phyloP scores from a whole-genome alignment of 306 rosid genomes.

The Mimosa pudica region DNA sequence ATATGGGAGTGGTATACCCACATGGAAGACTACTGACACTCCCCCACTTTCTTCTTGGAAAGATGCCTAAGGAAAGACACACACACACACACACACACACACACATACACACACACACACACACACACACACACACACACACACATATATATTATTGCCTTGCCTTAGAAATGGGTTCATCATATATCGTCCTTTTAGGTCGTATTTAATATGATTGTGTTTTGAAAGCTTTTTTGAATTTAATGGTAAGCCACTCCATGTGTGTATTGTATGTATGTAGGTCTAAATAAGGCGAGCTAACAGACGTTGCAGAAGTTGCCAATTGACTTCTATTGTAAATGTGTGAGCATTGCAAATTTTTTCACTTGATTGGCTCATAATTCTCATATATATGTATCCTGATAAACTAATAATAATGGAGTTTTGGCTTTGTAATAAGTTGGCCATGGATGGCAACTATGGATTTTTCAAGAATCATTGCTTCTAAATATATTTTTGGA shows the following conservation, averaged over 20 bases:
- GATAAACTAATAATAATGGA: too few relatives aligned
- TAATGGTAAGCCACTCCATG: neutral
- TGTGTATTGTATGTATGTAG: neutral
- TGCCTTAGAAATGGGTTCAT: neutral
- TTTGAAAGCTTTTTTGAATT: neutral
- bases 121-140: too few relatives aligned
- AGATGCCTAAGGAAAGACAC: conserved; percentile 6
- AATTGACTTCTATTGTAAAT: neutral
- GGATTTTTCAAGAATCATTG: too few relatives aligned
- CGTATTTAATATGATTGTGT: neutral
- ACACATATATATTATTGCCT: neutral
- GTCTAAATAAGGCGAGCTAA: neutral
- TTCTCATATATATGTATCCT: too few relatives aligned
- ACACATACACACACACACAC: too few relatives aligned
- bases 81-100: too few relatives aligned
- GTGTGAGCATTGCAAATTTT: too few relatives aligned
- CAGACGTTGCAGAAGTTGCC: neutral
- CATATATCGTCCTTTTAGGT: neutral
- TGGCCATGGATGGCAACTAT: too few relatives aligned
- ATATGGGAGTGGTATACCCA: neutral
- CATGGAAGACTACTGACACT: conserved; percentile 58
- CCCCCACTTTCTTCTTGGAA: conserved; percentile 70
- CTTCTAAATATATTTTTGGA: too few relatives aligned
- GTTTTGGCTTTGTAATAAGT: too few relatives aligned
- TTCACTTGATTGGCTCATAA: too few relatives aligned